Evolutionary conservation across 805 yeast genomes (phyloP).

Genomic region (Kluyveromyces dobzhanskii): DNA sequence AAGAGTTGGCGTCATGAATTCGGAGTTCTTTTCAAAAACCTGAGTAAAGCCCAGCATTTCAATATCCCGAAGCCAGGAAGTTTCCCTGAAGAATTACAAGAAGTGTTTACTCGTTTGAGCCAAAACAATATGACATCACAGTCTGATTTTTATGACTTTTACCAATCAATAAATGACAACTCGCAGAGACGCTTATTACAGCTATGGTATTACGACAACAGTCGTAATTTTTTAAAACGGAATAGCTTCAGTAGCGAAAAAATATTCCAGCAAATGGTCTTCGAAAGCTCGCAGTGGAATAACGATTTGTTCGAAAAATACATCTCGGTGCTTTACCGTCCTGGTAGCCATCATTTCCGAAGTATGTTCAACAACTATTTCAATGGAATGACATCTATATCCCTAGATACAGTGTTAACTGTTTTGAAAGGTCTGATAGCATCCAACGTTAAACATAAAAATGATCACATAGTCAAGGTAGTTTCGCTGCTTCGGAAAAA

Average conservation of each 20-base stretch:
- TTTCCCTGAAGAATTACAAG: slow-evolving; percentile 17
- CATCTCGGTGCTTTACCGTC: slow-evolving; percentile 18
- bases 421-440: slow-evolving; percentile 16
- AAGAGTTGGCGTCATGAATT: slow-evolving; percentile 18
- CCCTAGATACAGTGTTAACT: slow-evolving; percentile 18
- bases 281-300: slow-evolving; percentile 16
- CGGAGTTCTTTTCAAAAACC: slow-evolving; percentile 8
- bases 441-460: background rate
- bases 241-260: slow-evolving; percentile 11
- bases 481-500: slow-evolving; percentile 22
- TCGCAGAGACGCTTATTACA: slow-evolving; percentile 17
- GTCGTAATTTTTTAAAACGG: slow-evolving; percentile 9
- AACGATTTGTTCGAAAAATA: slow-evolving; percentile 15
- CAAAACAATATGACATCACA: slow-evolving; percentile 16
- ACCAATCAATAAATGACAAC: slow-evolving; percentile 9
- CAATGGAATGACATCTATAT: slow-evolving; percentile 9
- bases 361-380: slow-evolving; percentile 12
- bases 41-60: slow-evolving; percentile 16
- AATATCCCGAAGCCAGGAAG: slow-evolving; percentile 21
- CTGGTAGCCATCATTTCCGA: slow-evolving; percentile 11
- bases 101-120: slow-evolving; percentile 14
- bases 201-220: slow-evolving; percentile 25
- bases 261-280: slow-evolving; percentile 15
- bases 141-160: slow-evolving; percentile 18
- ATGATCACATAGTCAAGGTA: slow-evolving; percentile 17